phyloP scores from a whole-genome alignment of 2,329 filamentous ascomycete species.

The Alternaria dauci region DNA sequence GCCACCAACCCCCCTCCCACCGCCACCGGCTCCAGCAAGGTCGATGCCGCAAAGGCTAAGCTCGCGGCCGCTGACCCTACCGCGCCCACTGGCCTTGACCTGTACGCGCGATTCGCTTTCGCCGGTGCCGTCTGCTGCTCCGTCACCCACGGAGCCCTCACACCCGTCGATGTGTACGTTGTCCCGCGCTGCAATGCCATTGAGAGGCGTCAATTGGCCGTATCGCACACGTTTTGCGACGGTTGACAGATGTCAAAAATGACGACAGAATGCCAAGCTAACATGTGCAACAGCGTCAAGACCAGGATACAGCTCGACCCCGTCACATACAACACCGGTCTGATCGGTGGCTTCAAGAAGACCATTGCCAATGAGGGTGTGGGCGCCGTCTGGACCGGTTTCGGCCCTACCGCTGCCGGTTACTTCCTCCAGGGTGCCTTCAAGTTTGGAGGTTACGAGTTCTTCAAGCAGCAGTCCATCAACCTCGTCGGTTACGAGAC shows the following conservation, averaged over 20 bases:
- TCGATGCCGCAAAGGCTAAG: slow-evolving; percentile 61
- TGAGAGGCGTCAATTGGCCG: slow-evolving; percentile 42
- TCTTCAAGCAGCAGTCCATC: slow-evolving; percentile 94
- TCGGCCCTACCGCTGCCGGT: slow-evolving; percentile 84
- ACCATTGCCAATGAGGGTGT: slow-evolving; percentile 81
- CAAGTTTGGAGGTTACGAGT: slow-evolving; percentile 95
- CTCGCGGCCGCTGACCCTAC: slow-evolving; percentile 57
- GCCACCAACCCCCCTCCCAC: slow-evolving; percentile 53
- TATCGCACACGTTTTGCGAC: slow-evolving; percentile 20
- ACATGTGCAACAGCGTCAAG: slow-evolving; percentile 74
- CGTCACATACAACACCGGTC: slow-evolving; percentile 84
- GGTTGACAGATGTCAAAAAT: slow-evolving; percentile 16
- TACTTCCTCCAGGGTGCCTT: slow-evolving; percentile 95
- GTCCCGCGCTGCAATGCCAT: slow-evolving; percentile 12
- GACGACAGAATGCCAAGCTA: slow-evolving; percentile 35
- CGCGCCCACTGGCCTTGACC: slow-evolving; percentile 69
- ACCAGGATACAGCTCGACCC: slow-evolving; percentile 95
- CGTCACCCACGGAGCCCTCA: slow-evolving; percentile 95
- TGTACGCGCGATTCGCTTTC: slow-evolving; percentile 97
- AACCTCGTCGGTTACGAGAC: slow-evolving; percentile 73
- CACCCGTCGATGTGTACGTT: slow-evolving; percentile 99
- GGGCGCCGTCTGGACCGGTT: slow-evolving; percentile 84
- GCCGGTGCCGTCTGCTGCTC: slow-evolving; percentile 98
- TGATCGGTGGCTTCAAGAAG: slow-evolving; percentile 86
- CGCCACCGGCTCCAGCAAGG: slow-evolving; percentile 61